Evolutionary conservation across 2,329 filamentous ascomycete species (phyloP).

Genomic region (Sporothrix brasiliensis): DNA sequence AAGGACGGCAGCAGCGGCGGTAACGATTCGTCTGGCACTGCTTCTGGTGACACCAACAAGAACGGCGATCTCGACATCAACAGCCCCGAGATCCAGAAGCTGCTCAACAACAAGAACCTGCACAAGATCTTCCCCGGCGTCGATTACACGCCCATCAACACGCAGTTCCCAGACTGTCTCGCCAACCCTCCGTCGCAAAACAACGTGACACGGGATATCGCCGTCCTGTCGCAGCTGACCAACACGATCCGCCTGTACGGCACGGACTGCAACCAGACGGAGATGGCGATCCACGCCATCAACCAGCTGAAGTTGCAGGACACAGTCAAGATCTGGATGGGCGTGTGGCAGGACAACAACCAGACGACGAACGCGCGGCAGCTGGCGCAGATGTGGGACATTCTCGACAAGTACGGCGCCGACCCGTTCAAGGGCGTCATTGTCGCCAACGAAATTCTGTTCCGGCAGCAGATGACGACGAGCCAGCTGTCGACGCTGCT

Average conservation of each 20-base stretch:
- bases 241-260: slow-evolving; percentile 88
- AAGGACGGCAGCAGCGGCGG: slow-evolving; percentile 49
- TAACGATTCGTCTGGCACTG: slow-evolving; percentile 50
- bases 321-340: slow-evolving; percentile 85
- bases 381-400: slow-evolving; percentile 78
- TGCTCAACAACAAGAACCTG: slow-evolving; percentile 78
- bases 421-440: slow-evolving; percentile 80
- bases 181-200: slow-evolving; percentile 82
- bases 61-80: slow-evolving; percentile 74
- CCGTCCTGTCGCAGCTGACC: slow-evolving; percentile 85
- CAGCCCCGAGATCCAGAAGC: slow-evolving; percentile 71
- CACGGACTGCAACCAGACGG: slow-evolving; percentile 95
- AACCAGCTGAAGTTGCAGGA: slow-evolving; percentile 70
- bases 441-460: slow-evolving; percentile 76
- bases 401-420: slow-evolving; percentile 69
- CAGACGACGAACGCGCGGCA: slow-evolving; percentile 81
- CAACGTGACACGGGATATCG: slow-evolving; percentile 89
- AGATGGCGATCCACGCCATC: slow-evolving; percentile 87
- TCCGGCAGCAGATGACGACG: slow-evolving; percentile 73
- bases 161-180: slow-evolving; percentile 85
- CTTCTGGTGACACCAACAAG: slow-evolving; percentile 59
- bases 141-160: slow-evolving; percentile 90
- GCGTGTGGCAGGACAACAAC: slow-evolving; percentile 89
- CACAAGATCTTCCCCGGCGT: slow-evolving; percentile 95
- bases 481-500: slow-evolving; percentile 66